Percentiles rank a stretch among this genome's conserved stretches.
Evolutionary conservation across 2,329 filamentous ascomycete genomes (phyloP).

Genomic region (Arthroderma uncinatum): DNA sequence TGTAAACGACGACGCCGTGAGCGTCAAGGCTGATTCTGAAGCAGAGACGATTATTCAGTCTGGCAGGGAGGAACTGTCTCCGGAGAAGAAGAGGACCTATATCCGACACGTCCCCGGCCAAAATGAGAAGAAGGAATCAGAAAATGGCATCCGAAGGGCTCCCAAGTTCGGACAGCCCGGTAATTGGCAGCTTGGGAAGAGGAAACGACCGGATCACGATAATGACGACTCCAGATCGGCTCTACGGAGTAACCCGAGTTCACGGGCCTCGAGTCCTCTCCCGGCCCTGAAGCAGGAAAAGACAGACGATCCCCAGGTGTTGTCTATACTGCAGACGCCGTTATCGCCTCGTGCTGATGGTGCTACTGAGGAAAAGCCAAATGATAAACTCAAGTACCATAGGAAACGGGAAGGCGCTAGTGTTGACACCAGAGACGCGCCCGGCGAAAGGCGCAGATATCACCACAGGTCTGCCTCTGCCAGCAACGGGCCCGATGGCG

Average conservation of each 20-base stretch:
- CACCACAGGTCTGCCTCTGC: constrained; percentile 2
- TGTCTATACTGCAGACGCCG: constrained; percentile 19
- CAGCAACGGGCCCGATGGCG: neutral
- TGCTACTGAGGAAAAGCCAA: constrained; percentile 6
- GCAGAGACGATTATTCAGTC: constrained; percentile 41
- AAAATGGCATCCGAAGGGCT: constrained; percentile 15
- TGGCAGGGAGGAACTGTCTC: constrained; percentile 35
- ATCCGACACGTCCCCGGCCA: constrained; percentile 24
- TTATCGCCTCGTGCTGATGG: constrained; percentile 15
- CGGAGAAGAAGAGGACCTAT: constrained; percentile 36
- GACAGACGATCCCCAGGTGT: constrained; percentile 22
- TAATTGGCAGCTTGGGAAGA: constrained; percentile 22
- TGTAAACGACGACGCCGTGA: constrained; percentile 23
- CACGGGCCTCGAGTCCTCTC: constrained; percentile 21
- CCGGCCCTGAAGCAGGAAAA: constrained; percentile 29
- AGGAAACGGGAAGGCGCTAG: constrained; percentile 4
- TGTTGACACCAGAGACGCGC: neutral
- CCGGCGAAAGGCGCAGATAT: neutral
- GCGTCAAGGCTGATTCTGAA: constrained; percentile 37
- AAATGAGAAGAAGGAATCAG: constrained; percentile 18
- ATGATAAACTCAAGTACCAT: constrained; percentile 1
- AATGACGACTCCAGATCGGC: constrained; percentile 17
- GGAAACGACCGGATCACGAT: constrained; percentile 24
- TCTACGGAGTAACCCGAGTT: constrained; percentile 19
- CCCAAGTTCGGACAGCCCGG: constrained; percentile 16